A percentile compares a stretch with the other conserved stretches of the same genome.
phyloP scores from a whole-genome alignment of 2,329 filamentous ascomycete genomes.

The Atkinsonella texensis region DNA sequence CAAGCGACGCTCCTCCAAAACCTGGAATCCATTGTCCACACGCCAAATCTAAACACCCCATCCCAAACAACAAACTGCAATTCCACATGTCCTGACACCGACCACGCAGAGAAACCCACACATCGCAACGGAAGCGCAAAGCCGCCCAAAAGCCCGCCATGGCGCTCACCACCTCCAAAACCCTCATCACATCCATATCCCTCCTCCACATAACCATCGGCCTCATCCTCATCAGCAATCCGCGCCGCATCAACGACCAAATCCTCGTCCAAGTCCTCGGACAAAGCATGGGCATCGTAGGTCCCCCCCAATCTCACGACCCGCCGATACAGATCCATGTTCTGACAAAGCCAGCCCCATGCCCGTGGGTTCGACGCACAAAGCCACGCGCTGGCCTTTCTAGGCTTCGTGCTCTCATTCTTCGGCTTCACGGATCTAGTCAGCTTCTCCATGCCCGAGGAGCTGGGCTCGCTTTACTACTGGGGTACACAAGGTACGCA shows the following conservation, averaged over 20 bases:
- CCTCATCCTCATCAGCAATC: constrained; percentile 70
- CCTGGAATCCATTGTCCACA: too few relatives aligned
- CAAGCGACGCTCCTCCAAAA: too few relatives aligned
- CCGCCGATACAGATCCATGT: background rate
- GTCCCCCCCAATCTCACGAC: constrained; percentile 11
- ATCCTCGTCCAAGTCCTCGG: constrained; percentile 70
- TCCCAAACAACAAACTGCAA: too few relatives aligned
- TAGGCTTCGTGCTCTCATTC: constrained; percentile 54
- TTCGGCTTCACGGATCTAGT: constrained; percentile 52
- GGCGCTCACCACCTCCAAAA: constrained; percentile 69
- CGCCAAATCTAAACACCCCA: too few relatives aligned
- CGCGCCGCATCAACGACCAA: constrained; percentile 62
- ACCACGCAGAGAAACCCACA: too few relatives aligned
- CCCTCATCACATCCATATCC: constrained; percentile 69
- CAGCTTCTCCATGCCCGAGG: constrained; percentile 55
- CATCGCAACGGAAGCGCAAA: too few relatives aligned
- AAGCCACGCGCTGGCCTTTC: constrained; percentile 60
- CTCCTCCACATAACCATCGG: constrained; percentile 77
- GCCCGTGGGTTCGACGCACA: constrained; percentile 56
- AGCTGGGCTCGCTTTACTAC: constrained; percentile 49
- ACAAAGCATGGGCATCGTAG: constrained; percentile 71
- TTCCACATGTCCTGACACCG: too few relatives aligned
- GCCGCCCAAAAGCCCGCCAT: constrained; percentile 33
- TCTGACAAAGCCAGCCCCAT: constrained; percentile 35
- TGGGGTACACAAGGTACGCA: constrained; percentile 52